Evolutionary conservation across 495 filamentous ascomycete genomes (phyloP).

Genomic region (Neurospora pannonica): DNA sequence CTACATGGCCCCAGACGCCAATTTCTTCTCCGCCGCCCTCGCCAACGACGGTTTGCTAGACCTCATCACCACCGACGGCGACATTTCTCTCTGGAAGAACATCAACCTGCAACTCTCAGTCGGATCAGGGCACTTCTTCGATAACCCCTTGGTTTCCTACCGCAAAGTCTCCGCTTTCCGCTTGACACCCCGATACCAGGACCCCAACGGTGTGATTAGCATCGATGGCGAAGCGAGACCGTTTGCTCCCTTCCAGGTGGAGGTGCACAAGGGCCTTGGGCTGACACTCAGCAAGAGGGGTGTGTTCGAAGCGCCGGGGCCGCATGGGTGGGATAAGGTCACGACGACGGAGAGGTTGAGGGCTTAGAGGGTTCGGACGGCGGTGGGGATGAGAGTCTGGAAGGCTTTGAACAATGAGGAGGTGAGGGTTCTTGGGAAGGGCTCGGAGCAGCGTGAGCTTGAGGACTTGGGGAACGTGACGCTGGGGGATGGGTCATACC

Average conservation of each 20-base stretch:
- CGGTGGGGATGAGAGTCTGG: background rate
- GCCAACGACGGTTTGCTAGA: constrained; percentile 83
- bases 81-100: constrained; percentile 52
- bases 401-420: background rate
- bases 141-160: constrained; percentile 66
- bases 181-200: constrained; percentile 60
- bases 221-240: constrained; percentile 86
- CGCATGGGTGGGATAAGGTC: constrained; percentile 37
- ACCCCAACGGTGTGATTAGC: constrained; percentile 70
- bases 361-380: constrained; percentile 6
- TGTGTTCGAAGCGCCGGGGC: constrained; percentile 63
- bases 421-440: background rate
- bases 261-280: constrained; percentile 78
- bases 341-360: constrained; percentile 17
- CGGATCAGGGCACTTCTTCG: constrained; percentile 65
- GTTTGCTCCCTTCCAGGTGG: constrained; percentile 82
- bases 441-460: background rate
- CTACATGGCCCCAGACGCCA: constrained; percentile 75
- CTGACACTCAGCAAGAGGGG: constrained; percentile 66
- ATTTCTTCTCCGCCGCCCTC: constrained; percentile 81
- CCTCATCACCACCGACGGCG: constrained; percentile 69
- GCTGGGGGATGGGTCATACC: background rate
- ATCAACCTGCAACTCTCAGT: constrained; percentile 60
- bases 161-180: constrained; percentile 76
- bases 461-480: background rate